Evolutionary conservation across 768 basidiomycete genomes (phyloP).

Genomic region (Leccinum uliginosum): DNA sequence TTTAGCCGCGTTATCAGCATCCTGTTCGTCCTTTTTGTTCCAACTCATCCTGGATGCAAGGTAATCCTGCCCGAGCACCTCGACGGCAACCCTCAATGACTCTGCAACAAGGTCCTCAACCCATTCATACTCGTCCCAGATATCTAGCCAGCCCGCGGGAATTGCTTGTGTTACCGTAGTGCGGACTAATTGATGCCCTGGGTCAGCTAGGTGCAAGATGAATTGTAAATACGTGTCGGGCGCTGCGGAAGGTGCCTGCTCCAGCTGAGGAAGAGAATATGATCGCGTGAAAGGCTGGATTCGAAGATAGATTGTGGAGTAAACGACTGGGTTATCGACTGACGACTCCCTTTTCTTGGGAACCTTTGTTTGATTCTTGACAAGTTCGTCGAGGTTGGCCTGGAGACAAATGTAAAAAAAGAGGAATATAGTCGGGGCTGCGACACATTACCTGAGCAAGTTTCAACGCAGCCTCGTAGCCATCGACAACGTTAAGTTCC

Average conservation of each 20-base stretch:
- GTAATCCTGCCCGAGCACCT: conserved; percentile 91
- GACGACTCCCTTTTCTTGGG: conserved; percentile 27
- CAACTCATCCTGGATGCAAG: conserved; percentile 84
- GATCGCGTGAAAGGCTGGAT: conserved; percentile 80
- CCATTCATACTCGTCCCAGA: conserved; percentile 94
- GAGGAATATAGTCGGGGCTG: neutral
- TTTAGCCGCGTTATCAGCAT: conserved; percentile 6
- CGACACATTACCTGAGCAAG: conserved; percentile 62
- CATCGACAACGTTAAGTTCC: conserved; percentile 79
- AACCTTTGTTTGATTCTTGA: conserved; percentile 55
- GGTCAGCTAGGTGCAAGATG: conserved; percentile 66
- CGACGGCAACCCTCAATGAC: conserved; percentile 74
- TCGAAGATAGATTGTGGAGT: conserved; percentile 89
- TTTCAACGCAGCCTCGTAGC: conserved; percentile 79
- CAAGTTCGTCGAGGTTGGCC: conserved; percentile 75
- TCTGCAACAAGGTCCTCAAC: conserved; percentile 95
- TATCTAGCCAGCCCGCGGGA: conserved; percentile 79
- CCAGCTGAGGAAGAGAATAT: conserved; percentile 39
- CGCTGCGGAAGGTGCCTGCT: conserved; percentile 20
- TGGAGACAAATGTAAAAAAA: conserved; percentile 27
- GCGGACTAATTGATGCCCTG: conserved; percentile 70
- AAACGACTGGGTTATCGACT: conserved; percentile 62
- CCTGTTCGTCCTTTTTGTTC: conserved; percentile 36
- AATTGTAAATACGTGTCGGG: conserved; percentile 50
- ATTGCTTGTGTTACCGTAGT: conserved; percentile 81